These are phyloP conservation scores for Collybia nuda DNA, from an alignment of 768 basidiomycete species.

Conservation along the genomic window DNA sequence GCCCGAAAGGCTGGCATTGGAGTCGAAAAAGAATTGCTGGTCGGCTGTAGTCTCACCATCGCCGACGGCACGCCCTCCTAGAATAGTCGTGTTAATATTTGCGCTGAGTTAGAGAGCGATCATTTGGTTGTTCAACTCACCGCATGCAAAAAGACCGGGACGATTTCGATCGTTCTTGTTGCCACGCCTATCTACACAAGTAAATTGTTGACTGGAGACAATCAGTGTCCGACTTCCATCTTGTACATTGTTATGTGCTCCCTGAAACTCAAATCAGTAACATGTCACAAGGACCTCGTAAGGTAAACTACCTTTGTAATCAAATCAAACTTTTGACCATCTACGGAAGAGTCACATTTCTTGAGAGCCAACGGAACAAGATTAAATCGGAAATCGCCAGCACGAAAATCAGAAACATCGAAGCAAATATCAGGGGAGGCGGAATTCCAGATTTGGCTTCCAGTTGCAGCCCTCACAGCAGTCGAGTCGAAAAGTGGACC, in stretches of 20 bases:
- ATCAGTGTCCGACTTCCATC: slow-evolving; percentile 24
- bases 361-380: slow-evolving; percentile 26
- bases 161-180: slow-evolving; percentile 23
- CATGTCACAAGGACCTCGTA: neutral
- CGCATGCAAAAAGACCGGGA: slow-evolving; percentile 26
- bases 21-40: slow-evolving; percentile 25
- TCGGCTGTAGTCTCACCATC: slow-evolving; percentile 24
- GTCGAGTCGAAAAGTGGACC: slow-evolving; percentile 27
- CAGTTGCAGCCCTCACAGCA: slow-evolving; percentile 26
- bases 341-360: slow-evolving; percentile 21
- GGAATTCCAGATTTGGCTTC: slow-evolving; percentile 22
- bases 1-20: slow-evolving; percentile 13
- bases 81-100: neutral
- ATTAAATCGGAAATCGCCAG: slow-evolving; percentile 29
- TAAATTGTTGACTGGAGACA: slow-evolving; percentile 27
- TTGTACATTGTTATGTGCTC: slow-evolving; percentile 25
- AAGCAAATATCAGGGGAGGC: slow-evolving; percentile 24
- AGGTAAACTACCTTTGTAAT: slow-evolving; percentile 22
- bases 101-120: no score
- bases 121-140: slow-evolving; percentile 1
- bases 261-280: slow-evolving; percentile 8
- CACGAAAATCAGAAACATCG: slow-evolving; percentile 28
- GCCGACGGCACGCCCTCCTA: slow-evolving; percentile 25
- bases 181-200: slow-evolving; percentile 23
- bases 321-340: slow-evolving; percentile 31